These are phyloP conservation scores for Setomelanomma holmii DNA, from an alignment of 2,329 filamentous ascomycete genomes.

Conservation along the genomic window DNA sequence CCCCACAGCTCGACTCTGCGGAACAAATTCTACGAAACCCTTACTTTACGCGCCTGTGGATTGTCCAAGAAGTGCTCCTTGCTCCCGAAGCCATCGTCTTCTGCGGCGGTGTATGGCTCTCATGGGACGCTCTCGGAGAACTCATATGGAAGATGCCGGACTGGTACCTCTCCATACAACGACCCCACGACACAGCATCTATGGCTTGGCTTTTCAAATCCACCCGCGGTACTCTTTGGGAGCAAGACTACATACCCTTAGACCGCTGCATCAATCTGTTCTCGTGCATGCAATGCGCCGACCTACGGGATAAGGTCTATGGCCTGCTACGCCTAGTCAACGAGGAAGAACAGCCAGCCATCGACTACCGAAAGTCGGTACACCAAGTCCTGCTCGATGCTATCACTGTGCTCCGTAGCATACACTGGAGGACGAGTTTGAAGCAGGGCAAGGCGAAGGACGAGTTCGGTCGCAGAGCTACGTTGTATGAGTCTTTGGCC, in stretches of 20 bases:
- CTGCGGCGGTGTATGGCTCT: neutral
- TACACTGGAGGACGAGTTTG: neutral
- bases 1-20: neutral
- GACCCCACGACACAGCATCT: neutral
- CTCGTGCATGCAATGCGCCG: neutral
- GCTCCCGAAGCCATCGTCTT: neutral
- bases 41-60: neutral
- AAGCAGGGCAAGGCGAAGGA: neutral
- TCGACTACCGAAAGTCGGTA: neutral
- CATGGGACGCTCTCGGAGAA: neutral
- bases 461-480: neutral
- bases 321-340: neutral
- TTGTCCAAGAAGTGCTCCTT: neutral
- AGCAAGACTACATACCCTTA: neutral
- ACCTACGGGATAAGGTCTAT: neutral
- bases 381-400: neutral
- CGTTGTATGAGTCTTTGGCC: neutral
- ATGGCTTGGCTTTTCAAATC: neutral
- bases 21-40: neutral
- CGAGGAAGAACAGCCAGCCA: neutral
- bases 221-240: neutral
- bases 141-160: neutral
- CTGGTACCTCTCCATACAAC: neutral
- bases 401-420: neutral
- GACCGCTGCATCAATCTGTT: neutral